Evolutionary conservation across 1,139 yeast genomes (phyloP), one percentile per base, ranked within the genome.

Genomic region (Suhomyces bokatorum): DNA sequence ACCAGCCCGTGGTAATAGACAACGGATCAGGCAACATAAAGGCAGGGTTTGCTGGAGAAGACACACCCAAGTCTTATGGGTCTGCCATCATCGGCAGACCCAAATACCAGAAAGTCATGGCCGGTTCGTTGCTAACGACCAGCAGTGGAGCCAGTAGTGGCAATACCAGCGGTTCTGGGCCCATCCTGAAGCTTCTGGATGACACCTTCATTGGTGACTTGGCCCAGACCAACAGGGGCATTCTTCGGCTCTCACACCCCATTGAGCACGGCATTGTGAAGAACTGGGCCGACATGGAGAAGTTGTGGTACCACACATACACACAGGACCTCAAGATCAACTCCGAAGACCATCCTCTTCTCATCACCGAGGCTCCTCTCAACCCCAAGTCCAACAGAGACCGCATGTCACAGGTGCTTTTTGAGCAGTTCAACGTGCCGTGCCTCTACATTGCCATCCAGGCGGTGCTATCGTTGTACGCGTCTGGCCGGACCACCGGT

Each of bases 21-120:
- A 89, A 88, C 69, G 98, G 98, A n/a, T 85, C 96, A 4, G 96
- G 96, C 2, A 77, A 79, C 40, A 73, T 90, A 45, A 87, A 89
- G 60, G 90, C 96, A 0, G 98, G 98, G 1, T 87, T 91, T 66
- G 96, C 97, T 1, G 97, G 97, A 14, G 95, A 87, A 54, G 95
- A 88, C 45, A 77, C 73, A 53, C 98, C 98, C 3, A 77, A 80
- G 54, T 64, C 80, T 33, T 76, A 69, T 49, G 69, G 68, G 32
- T 66, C 80, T 3, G 67, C 76, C 30, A 68, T 87, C 16, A 75
- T 89, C 3, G 98, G 98, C 3, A 67, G 85, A 43, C 93, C 96
- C 6, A 91, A 89, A 61, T 91, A 90, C 62, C 78, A 83, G 35
- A 83, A 87, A 57, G 79, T 87, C 40, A 87, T 91, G 96, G 87